phyloP scores from a whole-genome alignment of 2,329 filamentous ascomycete genomes.

The Harringtonia lauricola region DNA sequence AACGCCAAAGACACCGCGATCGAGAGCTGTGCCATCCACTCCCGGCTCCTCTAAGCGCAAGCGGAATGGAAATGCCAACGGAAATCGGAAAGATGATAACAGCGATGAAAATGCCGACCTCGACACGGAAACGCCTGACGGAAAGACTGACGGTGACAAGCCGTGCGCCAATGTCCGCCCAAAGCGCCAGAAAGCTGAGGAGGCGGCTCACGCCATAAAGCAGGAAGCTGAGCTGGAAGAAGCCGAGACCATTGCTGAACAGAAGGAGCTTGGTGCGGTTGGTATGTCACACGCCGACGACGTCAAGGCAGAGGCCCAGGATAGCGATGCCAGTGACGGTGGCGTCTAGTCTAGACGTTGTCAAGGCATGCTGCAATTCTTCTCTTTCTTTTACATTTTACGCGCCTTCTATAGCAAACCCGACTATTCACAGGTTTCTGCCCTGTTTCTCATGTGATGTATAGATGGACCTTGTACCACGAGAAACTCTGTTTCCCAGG shows the following conservation, averaged over 20 bases:
- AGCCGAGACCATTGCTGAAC: neutral
- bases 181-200: conserved; percentile 4
- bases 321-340: too few species aligned
- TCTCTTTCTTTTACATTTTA: too few species aligned
- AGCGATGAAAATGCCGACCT: neutral
- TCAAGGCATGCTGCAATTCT: too few species aligned
- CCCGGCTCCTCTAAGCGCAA: conserved; percentile 18
- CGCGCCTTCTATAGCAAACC: too few species aligned
- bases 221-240: neutral
- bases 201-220: conserved; percentile 2
- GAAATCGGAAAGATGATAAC: neutral
- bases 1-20: neutral
- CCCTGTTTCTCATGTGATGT: too few species aligned
- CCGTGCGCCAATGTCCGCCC: neutral
- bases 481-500: too few species aligned
- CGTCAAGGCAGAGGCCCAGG: too few species aligned
- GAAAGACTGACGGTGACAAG: neutral
- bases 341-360: too few species aligned
- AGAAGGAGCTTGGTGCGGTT: too few species aligned
- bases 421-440: too few species aligned
- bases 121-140: neutral
- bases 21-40: neutral
- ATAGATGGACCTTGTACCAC: too few species aligned
- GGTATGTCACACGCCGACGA: too few species aligned
- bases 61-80: conserved; percentile 6